Evolutionary conservation across 192 early-diverging fungal species (phyloP), one percentile per base, ranked within the genome.

Genomic region (Entophlyctis luteolus): DNA sequence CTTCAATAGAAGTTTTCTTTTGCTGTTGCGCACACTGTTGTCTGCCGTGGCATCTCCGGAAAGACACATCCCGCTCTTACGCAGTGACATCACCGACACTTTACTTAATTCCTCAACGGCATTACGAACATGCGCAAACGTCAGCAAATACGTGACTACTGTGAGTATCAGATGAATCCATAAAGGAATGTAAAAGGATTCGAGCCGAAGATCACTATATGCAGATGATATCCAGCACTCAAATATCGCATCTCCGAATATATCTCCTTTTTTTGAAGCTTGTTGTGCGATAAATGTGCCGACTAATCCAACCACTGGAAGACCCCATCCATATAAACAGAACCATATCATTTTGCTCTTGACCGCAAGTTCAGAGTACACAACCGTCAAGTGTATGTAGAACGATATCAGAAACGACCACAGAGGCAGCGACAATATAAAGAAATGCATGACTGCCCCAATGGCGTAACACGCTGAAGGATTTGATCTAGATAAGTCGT

Each of bases 191-290:
- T 59, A 59, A 34, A 34, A 59, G 0, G 45, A 45, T 25, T 16
- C 14, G 12, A 59, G 4, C 5, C 58, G 58, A 4, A 42, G 12
- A 14, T 59, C 38, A 4, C 16, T 12, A 29, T 59, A 59, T 16
- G 14, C 45, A 4, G 33, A 35, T 22, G 58, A 59, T 8, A 59
- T 59, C 58, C 58, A 59, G 34, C 33, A 42, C 2, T 59, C 35
- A 18, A 42, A 59, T 22, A 20, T 23, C 4, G 58, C 58, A 25
- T 45, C 39, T 42, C 58, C 58, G 45, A 59, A 42, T 34, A 42
- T 28, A 37, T 37, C 10, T 23, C 58, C 58, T 8, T 34, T 4
- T 20, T 59, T 14, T 25, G 45, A 20, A 5, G 25, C 34, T 0
- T 4, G 3, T 39, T 59, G 37, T 3, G 12, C 4, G n/a, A 0